Evolutionary conservation across 106 monocot species (phyloP).

Genomic region (Acorus gramineus): DNA sequence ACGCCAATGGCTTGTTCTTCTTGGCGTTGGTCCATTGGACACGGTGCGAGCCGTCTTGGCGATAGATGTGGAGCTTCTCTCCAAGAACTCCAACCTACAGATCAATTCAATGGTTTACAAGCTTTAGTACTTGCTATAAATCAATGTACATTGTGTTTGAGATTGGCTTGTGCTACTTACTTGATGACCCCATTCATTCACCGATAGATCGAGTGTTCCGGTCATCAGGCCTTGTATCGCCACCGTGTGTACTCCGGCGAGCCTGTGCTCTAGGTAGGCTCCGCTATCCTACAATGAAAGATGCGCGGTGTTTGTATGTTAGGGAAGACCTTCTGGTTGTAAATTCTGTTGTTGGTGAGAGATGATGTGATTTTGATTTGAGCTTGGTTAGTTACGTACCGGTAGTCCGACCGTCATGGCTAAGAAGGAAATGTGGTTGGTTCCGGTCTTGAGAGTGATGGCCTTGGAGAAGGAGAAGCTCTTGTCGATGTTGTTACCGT

Average conservation of each 20-base stretch:
- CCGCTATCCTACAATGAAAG: slow-evolving; percentile 62
- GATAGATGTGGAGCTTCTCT: slow-evolving; percentile 27
- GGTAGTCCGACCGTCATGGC: slow-evolving; percentile 47
- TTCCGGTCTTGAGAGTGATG: slow-evolving; percentile 42
- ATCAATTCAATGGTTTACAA: not conserved
- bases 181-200: slow-evolving; percentile 62
- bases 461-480: slow-evolving; percentile 51
- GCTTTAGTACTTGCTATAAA: no score
- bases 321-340: not conserved
- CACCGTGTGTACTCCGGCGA: slow-evolving; percentile 44
- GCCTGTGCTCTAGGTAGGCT: slow-evolving; percentile 49
- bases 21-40: slow-evolving; percentile 26
- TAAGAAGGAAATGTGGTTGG: slow-evolving; percentile 53
- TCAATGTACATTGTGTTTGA: no score
- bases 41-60: slow-evolving; percentile 3
- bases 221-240: slow-evolving; percentile 74
- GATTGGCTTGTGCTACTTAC: slow-evolving; percentile 12
- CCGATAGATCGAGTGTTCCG: slow-evolving; percentile 68
- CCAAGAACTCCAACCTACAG: slow-evolving; percentile 27
- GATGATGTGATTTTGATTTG: no score
- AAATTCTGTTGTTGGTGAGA: not conserved
- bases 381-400: slow-evolving; percentile 14
- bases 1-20: slow-evolving; percentile 13
- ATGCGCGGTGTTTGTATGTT: not conserved
- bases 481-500: slow-evolving; percentile 59